Base-by-base conservation (phyloP, 129 eudicot species). In the Helichrysum umbraculigerum region DNA sequence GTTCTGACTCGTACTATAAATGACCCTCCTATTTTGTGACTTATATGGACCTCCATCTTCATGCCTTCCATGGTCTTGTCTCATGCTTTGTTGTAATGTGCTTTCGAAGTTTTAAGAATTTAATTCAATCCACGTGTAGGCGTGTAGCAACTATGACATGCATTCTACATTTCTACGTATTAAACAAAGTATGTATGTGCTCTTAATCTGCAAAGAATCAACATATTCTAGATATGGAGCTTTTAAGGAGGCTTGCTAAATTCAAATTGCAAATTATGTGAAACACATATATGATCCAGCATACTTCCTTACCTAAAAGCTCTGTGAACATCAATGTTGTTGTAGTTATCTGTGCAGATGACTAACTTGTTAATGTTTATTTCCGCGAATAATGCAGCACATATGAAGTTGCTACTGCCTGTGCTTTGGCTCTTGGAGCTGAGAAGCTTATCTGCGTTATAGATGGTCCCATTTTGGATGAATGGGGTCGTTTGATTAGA, bases 361-460 rank as follows among this genome's bases (percentile, higher is more conserved):
- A 32, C 21, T 29, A 21, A 59, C 6, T 70, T 33, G 68, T 58
- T 79, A 75, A 54, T 74, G 44, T 47, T 68, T 50, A 35, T 34
- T 67, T 19, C 21, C 82, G 71, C 69, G 22, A 69, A 19, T 62
- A 70, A 72, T 85, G 70, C 86, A 94, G 98, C 78, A 87, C 98
- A 52, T 94, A 94, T 74, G 98, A 94, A 86, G 98, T 94, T 66
- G 98, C 98, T 41, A 94, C 98, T 68, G 98, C 98, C 57, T 94
- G 98, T 73, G 98, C 97, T 9, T 58, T 94, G 81, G 96, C 98
- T 78, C 93, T 94, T 66, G 93, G 90, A 67, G 98, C 98, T 17
- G 98, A 94, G 87, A 94, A 94, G 67, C 96, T 94, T 75, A 89
- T 94, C 54, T 91, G 97, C 83, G 69, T 94, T 41, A 91, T 94